phyloP scores from a whole-genome alignment of 179 eudicot species.

The Corrigiola litoralis region DNA sequence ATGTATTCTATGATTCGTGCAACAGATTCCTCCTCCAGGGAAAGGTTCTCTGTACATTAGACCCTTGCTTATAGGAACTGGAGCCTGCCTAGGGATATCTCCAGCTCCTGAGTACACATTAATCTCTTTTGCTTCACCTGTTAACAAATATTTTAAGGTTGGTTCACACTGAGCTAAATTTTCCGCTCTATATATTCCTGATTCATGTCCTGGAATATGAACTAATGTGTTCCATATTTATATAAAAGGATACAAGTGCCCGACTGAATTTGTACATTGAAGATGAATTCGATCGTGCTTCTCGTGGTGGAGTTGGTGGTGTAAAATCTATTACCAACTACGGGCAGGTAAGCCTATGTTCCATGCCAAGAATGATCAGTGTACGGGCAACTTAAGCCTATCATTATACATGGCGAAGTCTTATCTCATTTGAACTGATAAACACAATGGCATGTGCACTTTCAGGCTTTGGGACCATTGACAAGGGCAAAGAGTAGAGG shows the following conservation, averaged over 20 bases:
- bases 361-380: too few relatives aligned
- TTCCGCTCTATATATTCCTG: background rate
- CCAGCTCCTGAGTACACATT: constrained; percentile 85
- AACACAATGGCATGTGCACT: background rate
- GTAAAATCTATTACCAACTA: constrained; percentile 79
- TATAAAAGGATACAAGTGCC: constrained; percentile 50
- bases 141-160: constrained; percentile 81
- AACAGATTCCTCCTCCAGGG: constrained; percentile 77
- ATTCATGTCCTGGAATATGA: background rate
- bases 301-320: constrained; percentile 80
- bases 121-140: constrained; percentile 82
- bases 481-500: constrained; percentile 34
- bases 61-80: constrained; percentile 81
- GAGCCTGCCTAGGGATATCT: constrained; percentile 61
- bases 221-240: background rate
- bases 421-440: too few relatives aligned
- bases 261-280: constrained; percentile 66
- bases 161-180: background rate
- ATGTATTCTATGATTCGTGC: background rate
- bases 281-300: constrained; percentile 67
- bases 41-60: constrained; percentile 77
- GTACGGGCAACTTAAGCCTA: too few relatives aligned
- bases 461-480: constrained; percentile 26
- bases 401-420: too few relatives aligned
- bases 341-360: constrained; percentile 41